Evolutionary conservation across 2,329 filamentous ascomycete genomes (phyloP).

Genomic region (Aspergillus sp.): DNA sequence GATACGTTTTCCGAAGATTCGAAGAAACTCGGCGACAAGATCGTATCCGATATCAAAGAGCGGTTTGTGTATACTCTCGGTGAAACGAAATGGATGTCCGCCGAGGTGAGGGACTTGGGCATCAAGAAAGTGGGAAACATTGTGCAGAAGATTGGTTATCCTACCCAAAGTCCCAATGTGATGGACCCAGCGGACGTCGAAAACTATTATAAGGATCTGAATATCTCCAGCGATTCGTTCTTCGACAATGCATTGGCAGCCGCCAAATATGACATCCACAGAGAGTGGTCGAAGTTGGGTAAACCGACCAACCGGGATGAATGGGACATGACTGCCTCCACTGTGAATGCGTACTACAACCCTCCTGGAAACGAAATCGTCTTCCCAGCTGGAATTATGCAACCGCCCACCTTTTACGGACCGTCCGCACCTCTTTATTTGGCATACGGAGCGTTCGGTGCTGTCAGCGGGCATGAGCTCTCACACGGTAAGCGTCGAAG

Average conservation of each 20-base stretch:
- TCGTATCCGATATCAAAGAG: conserved; percentile 69
- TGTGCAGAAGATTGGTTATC: conserved; percentile 67
- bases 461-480: conserved; percentile 67
- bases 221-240: conserved; percentile 52
- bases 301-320: conserved; percentile 60
- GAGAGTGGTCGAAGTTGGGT: conserved; percentile 58
- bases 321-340: conserved; percentile 62
- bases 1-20: conserved; percentile 66
- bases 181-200: conserved; percentile 56
- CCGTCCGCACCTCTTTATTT: conserved; percentile 61
- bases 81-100: conserved; percentile 63
- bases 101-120: conserved; percentile 58
- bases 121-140: conserved; percentile 67
- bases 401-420: conserved; percentile 65
- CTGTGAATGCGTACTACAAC: conserved; percentile 67
- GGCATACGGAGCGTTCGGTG: conserved; percentile 67
- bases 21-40: conserved; percentile 65
- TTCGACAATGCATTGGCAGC: conserved; percentile 59
- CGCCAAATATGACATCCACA: conserved; percentile 47
- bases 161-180: conserved; percentile 61
- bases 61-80: conserved; percentile 63
- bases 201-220: conserved; percentile 56
- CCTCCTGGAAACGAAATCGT: conserved; percentile 66
- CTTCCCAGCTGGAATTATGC: conserved; percentile 69
- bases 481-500: conserved; percentile 50